Base-by-base conservation (phyloP, 2,329 filamentous ascomycete genomes). In the Sphaerostilbella broomeana region DNA sequence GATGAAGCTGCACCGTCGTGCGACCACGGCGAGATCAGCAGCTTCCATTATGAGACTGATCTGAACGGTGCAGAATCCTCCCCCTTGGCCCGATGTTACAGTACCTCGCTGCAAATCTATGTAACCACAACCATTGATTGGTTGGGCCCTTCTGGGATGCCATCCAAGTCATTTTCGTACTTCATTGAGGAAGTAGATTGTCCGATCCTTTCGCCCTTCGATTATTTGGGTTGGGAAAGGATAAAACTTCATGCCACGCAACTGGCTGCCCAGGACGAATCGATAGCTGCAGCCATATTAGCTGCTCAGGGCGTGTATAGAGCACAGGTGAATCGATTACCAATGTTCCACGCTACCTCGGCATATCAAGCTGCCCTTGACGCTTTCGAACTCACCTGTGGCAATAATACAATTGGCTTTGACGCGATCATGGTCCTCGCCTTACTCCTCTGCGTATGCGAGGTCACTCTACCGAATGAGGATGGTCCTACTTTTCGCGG, bases 101-200 rank as follows among this genome's bases (percentile, higher is more conserved):
- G n/a, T n/a, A 50, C 47, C 42, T 51, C 49, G 9, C 44, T 45
- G n/a, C 45, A 48, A 17, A 51, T 51, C 20, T 39, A 50, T 17
- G 37, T 51, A 16, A 51, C 48, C 12, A 51, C 48, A 1, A 44
- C 45, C 2, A 52, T 52, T 27, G 48, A 52, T 18, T 22, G 45
- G 5, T 17, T 50, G 25, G 38, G 42, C 5, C 40, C 40, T 6
- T 32, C 35, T 9, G 35, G 40, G 11, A 28, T 38, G 9, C 28
- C 44, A 2, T 27, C 38, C 4, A 37, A 45, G 21, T 37, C 40
- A 7, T 33, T 38, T 9, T 32, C 42, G 6, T 51, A 44, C 31
- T 52, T 52, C 28, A 25, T 51, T 28, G 44, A 48, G 17, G 22
- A 5, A 9, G 48, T 52, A 3, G 48, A 52, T 18, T 49, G 37